phyloP scores from a whole-genome alignment of 2,329 filamentous ascomycete species.

The Fusarium burgessii region DNA sequence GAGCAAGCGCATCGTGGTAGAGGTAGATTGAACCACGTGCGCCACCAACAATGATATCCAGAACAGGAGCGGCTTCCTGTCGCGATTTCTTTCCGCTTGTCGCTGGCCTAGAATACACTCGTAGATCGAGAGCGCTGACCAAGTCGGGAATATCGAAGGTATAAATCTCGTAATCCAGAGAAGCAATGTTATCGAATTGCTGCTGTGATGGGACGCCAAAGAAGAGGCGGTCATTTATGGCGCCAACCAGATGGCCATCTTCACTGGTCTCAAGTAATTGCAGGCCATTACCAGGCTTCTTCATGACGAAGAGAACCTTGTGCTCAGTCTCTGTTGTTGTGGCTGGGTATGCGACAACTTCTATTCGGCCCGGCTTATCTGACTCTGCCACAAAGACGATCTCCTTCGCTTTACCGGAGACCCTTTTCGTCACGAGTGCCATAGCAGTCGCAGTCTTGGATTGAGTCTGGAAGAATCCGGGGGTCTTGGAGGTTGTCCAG shows the following conservation, averaged over 20 bases:
- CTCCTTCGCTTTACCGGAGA: constrained; percentile 55
- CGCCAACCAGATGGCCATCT: constrained; percentile 66
- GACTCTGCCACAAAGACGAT: constrained; percentile 62
- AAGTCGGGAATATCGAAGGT: constrained; percentile 71
- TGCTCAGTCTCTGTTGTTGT: constrained; percentile 46
- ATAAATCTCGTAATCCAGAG: constrained; percentile 65
- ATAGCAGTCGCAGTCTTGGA: constrained; percentile 62
- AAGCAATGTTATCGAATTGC: constrained; percentile 40
- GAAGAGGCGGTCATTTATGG: constrained; percentile 54
- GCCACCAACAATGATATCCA: constrained; percentile 85
- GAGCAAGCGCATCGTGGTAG: constrained; percentile 80
- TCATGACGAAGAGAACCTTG: constrained; percentile 54
- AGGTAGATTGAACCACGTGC: constrained; percentile 80
- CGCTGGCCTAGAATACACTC: constrained; percentile 51
- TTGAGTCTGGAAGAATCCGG: constrained; percentile 56
- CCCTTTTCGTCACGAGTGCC: constrained; percentile 55
- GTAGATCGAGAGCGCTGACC: constrained; percentile 75
- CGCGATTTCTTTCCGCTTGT: constrained; percentile 43
- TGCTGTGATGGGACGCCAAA: constrained; percentile 48
- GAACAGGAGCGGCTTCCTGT: constrained; percentile 51
- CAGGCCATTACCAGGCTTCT: constrained; percentile 52
- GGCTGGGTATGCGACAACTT: constrained; percentile 62
- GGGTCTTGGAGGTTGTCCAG: constrained; percentile 63
- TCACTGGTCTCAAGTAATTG: constrained; percentile 62
- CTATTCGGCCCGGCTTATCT: constrained; percentile 49